These are phyloP conservation scores for Fusarium albidum DNA, from an alignment of 2,329 filamentous ascomycete species.

Conservation along the genomic window DNA sequence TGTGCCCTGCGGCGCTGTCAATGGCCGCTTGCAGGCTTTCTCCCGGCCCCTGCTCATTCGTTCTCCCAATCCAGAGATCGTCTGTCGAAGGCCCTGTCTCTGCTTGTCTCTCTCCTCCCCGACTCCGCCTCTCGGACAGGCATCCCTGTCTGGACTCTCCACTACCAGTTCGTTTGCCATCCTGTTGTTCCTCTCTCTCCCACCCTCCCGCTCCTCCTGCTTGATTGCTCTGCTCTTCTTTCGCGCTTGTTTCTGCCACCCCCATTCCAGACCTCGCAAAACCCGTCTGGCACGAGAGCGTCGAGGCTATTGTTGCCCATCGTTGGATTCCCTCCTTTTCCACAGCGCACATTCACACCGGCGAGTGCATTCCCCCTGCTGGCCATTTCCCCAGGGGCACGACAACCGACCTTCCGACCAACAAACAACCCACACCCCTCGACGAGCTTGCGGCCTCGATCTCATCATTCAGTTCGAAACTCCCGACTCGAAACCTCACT, in stretches of 20 bases:
- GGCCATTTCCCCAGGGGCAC: slow-evolving; percentile 26
- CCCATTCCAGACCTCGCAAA: slow-evolving; percentile 44
- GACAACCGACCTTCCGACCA: slow-evolving; percentile 24
- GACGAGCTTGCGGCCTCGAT: slow-evolving; percentile 1
- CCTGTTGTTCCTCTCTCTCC: slow-evolving; percentile 29
- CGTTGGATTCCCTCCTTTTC: slow-evolving; percentile 32
- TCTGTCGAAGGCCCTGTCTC: slow-evolving; percentile 15
- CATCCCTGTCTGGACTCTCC: slow-evolving; percentile 23
- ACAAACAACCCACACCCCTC: slow-evolving; percentile 7
- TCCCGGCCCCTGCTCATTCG: slow-evolving; percentile 29
- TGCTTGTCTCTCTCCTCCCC: slow-evolving; percentile 24
- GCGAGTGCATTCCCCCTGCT: slow-evolving; percentile 25
- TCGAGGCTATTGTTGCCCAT: slow-evolving; percentile 34
- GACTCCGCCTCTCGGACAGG: slow-evolving; percentile 31
- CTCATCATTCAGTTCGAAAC: slow-evolving; percentile 5
- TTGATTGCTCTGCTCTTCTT: slow-evolving; percentile 27
- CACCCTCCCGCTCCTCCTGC: slow-evolving; percentile 25
- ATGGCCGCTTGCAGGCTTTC: slow-evolving; percentile 29
- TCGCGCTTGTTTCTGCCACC: slow-evolving; percentile 35
- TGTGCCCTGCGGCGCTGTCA: slow-evolving; percentile 20
- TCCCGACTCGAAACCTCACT: slow-evolving; percentile 8
- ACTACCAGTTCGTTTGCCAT: slow-evolving; percentile 27
- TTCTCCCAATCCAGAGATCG: slow-evolving; percentile 23
- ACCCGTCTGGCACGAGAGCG: slow-evolving; percentile 46
- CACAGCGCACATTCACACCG: slow-evolving; percentile 29